Conservation (phyloP, 2,329 filamentous ascomycete species). For the Hypocreales sp. region DNA sequence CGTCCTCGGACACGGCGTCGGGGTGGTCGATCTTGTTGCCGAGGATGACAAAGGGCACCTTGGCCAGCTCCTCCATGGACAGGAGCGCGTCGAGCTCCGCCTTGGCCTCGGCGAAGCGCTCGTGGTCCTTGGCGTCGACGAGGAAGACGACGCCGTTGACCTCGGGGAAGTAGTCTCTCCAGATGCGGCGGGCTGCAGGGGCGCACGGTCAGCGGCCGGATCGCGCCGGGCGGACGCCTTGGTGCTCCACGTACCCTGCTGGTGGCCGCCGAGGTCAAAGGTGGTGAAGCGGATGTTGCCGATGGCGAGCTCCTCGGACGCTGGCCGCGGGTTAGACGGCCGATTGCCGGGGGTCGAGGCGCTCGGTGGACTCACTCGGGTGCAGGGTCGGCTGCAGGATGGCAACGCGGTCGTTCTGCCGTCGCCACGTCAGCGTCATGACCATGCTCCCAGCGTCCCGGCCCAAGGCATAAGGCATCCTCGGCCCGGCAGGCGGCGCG, state of each 20-base stretch:
- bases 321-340: constrained; percentile 23
- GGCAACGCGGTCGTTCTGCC: constrained; percentile 78
- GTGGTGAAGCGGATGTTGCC: constrained; percentile 91
- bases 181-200: constrained; percentile 69
- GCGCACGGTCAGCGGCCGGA: constrained; percentile 1
- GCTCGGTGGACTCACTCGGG: constrained; percentile 65
- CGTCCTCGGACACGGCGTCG: constrained; percentile 87
- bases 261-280: constrained; percentile 85
- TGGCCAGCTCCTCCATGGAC: constrained; percentile 89
- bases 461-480: too few relatives aligned
- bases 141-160: constrained; percentile 95
- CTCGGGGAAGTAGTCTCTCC: constrained; percentile 96
- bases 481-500: too few relatives aligned
- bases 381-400: constrained; percentile 83
- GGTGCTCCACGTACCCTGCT: constrained; percentile 51
- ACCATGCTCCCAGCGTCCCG: too few relatives aligned
- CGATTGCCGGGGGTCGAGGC: too few relatives aligned
- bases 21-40: constrained; percentile 99
- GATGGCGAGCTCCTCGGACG: constrained; percentile 83
- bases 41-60: constrained; percentile 90
- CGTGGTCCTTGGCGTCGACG: constrained; percentile 92
- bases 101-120: constrained; percentile 88
- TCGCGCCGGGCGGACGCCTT: neutral
- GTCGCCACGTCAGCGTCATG: constrained; percentile 10
- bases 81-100: constrained; percentile 91